Conservation (phyloP, 2,329 filamentous ascomycete species). For the Botrytis porri region DNA sequence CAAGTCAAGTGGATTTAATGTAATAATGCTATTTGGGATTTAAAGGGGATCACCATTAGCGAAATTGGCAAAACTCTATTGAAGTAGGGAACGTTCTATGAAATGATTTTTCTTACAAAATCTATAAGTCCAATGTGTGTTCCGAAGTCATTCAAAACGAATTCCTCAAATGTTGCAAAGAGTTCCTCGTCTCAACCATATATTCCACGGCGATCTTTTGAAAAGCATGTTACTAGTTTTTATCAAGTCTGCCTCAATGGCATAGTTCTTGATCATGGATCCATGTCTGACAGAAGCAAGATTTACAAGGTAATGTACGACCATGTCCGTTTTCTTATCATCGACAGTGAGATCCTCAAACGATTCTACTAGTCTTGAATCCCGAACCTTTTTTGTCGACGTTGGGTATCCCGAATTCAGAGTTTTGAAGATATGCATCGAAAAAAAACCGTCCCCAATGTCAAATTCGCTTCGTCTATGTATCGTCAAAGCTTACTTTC, state of each 20-base stretch:
- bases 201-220: not conserved
- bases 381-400: not conserved
- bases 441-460: not conserved
- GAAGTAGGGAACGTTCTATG: not conserved
- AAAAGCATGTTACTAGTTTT: not conserved
- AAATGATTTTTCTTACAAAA: not conserved
- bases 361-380: fast-evolving
- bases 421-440: not conserved
- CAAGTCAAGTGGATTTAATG: not conserved
- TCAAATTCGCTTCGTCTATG: not conserved
- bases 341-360: not conserved
- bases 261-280: not conserved
- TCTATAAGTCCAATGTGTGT: not conserved
- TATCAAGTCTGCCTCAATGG: not conserved
- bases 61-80: not conserved
- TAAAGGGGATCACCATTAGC: not conserved
- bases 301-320: not conserved
- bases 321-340: not conserved
- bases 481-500: not conserved
- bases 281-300: not conserved
- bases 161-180: not conserved
- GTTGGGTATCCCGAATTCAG: not conserved
- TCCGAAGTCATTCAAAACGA: not conserved
- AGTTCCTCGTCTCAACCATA: not conserved
- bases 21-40: not conserved